These are phyloP conservation scores for Emmonsiellopsis sp. DNA, from an alignment of 2,329 filamentous ascomycete genomes.

Conservation along the genomic window DNA sequence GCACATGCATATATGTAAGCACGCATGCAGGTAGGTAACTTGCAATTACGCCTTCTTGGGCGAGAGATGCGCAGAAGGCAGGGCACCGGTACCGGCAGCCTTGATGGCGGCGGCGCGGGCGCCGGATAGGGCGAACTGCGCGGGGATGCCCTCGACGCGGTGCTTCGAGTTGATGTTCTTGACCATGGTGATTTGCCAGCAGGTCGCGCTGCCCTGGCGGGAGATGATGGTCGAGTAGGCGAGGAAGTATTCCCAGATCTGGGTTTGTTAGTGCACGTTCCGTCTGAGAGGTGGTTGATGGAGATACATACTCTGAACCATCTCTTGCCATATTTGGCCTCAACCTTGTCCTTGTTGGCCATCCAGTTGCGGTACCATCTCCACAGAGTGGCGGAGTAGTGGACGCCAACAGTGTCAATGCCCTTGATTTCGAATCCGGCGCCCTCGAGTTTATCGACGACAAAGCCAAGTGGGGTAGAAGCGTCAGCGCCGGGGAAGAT, in stretches of 20 bases:
- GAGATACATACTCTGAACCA: slow-evolving; percentile 79
- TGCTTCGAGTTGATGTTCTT: slow-evolving; percentile 88
- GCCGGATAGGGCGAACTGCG: slow-evolving; percentile 59
- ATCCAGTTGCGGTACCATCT: slow-evolving; percentile 99
- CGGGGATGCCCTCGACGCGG: slow-evolving; percentile 62
- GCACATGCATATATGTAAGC: too few species aligned
- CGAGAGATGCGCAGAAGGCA: slow-evolving; percentile 5
- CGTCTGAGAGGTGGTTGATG: slow-evolving; percentile 5
- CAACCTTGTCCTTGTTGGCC: slow-evolving; percentile 82
- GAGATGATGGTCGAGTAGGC: slow-evolving; percentile 76
- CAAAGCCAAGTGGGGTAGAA: slow-evolving; percentile 82
- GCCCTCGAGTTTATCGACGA: slow-evolving; percentile 73
- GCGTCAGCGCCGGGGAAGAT: slow-evolving; percentile 96
- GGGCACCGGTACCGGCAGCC: slow-evolving; percentile 22
- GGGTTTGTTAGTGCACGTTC: slow-evolving; percentile 8
- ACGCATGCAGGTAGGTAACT: too few species aligned
- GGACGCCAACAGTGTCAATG: slow-evolving; percentile 87
- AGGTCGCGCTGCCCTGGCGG: slow-evolving; percentile 73
- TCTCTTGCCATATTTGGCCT: slow-evolving; percentile 85
- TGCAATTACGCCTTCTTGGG: not conserved
- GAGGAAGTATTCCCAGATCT: slow-evolving; percentile 91
- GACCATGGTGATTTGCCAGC: slow-evolving; percentile 76
- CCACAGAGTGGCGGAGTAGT: slow-evolving; percentile 96
- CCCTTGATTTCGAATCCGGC: slow-evolving; percentile 86
- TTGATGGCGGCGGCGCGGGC: slow-evolving; percentile 46